These are phyloP conservation scores for Pythium scleroteichum DNA, from an alignment of 352 stramenopile genomes.

Conservation along the genomic window DNA sequence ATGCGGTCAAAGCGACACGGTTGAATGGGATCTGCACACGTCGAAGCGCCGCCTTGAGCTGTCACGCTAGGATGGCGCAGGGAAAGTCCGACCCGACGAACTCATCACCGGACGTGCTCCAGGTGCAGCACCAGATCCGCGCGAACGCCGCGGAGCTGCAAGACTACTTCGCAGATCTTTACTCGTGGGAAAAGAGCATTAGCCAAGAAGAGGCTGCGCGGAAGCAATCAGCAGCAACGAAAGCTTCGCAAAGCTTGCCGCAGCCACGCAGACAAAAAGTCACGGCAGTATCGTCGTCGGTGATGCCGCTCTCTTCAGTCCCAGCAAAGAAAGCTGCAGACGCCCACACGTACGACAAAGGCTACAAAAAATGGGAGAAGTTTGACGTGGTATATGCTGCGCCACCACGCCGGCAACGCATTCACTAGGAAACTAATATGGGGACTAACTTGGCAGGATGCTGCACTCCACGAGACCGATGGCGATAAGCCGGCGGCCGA, in stretches of 20 bases:
- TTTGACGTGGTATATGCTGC: conserved; percentile 81
- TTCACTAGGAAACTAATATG: not conserved
- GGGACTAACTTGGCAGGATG: conserved; percentile 21
- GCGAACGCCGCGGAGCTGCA: conserved; percentile 75
- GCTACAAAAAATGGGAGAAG: conserved; percentile 89
- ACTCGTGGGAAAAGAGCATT: conserved; percentile 79
- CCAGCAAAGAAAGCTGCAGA: conserved; percentile 37
- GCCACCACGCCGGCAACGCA: not conserved
- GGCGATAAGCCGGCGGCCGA: not conserved
- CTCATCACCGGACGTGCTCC: conserved; percentile 36
- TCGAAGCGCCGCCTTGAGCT: too few relatives aligned
- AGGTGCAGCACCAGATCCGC: conserved; percentile 84
- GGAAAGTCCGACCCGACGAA: conserved; percentile 29
- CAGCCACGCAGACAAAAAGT: conserved; percentile 19
- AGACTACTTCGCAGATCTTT: conserved; percentile 78
- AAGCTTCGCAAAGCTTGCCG: conserved; percentile 7
- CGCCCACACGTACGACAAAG: conserved; percentile 87
- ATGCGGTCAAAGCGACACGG: not conserved
- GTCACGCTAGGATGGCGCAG: conserved; percentile 33
- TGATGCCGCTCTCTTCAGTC: not conserved
- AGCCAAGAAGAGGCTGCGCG: conserved; percentile 45
- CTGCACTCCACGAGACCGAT: conserved; percentile 35
- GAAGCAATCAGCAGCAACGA: conserved; percentile 25
- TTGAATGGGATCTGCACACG: too few relatives aligned
- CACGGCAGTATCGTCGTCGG: conserved; percentile 8